Evolutionary conservation across 2,329 filamentous ascomycete species (phyloP).

Genomic region (Furcasterigmium sp.): DNA sequence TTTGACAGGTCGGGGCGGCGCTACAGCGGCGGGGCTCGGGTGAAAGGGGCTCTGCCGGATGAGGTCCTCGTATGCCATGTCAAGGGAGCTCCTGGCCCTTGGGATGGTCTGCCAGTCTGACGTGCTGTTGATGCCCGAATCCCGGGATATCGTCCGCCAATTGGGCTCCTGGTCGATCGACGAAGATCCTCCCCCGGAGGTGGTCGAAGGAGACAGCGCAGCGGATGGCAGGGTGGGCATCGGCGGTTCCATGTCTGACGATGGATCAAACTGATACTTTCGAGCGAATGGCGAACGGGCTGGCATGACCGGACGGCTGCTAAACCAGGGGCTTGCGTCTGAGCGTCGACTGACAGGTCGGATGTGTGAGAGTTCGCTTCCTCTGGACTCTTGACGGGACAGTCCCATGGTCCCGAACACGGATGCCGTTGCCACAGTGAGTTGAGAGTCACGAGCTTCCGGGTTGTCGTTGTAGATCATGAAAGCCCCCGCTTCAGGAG

Average conservation of each 20-base stretch:
- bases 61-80: constrained; percentile 10
- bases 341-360: constrained; percentile 12
- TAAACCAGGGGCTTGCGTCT: constrained; percentile 12
- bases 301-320: constrained; percentile 10
- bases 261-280: constrained; percentile 4
- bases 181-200: background rate
- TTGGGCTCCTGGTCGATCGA: background rate
- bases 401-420: constrained; percentile 2
- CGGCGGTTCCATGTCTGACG: background rate
- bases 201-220: background rate
- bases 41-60: constrained; percentile 8
- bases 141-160: constrained; percentile 1
- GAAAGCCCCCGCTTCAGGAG: constrained; percentile 2
- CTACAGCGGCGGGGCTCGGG: constrained; percentile 2
- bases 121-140: constrained; percentile 4
- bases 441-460: background rate
- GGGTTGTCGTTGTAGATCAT: constrained; percentile 3
- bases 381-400: constrained; percentile 5
- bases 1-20: constrained; percentile 10
- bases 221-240: background rate
- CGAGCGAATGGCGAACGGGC: constrained; percentile 4
- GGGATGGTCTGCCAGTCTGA: constrained; percentile 10
- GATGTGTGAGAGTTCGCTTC: constrained; percentile 4
- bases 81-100: constrained; percentile 6
- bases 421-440: background rate